Evolutionary conservation across 2,329 filamentous ascomycete species (phyloP).

Genomic region (Pseudopithomyces chartarum): DNA sequence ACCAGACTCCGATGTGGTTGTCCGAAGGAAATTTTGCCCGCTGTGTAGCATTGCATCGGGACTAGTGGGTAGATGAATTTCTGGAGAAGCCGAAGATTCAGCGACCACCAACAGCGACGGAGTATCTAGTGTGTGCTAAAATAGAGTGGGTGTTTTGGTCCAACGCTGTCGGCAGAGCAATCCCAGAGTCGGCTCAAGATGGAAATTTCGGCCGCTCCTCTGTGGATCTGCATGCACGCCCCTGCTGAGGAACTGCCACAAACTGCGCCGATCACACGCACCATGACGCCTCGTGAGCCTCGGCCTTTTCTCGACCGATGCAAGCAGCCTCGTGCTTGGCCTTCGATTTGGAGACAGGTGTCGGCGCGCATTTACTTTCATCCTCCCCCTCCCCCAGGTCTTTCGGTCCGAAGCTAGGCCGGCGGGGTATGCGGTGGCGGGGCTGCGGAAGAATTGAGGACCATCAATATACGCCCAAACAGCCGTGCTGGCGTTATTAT

Average conservation of each 20-base stretch:
- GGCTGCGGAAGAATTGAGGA: conserved; percentile 39
- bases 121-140: conserved; percentile 12
- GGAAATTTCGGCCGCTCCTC: conserved; percentile 38
- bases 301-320: conserved; percentile 1
- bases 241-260: conserved; percentile 5
- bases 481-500: conserved; percentile 9
- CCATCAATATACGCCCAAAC: conserved; percentile 36
- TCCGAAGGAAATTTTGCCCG: conserved; percentile 38
- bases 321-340: not conserved
- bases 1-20: conserved; percentile 11
- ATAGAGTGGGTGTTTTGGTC: conserved; percentile 18
- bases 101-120: not conserved
- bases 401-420: conserved; percentile 26
- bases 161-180: conserved; percentile 9
- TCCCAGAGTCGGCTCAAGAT: conserved; percentile 13
- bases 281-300: conserved; percentile 10
- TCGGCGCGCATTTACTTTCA: conserved; percentile 11
- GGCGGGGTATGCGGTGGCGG: conserved; percentile 33
- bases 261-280: conserved; percentile 10
- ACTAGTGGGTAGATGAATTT: conserved; percentile 20
- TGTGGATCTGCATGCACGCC: not conserved
- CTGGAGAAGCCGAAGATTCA: conserved; percentile 34
- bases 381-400: not conserved
- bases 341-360: not conserved
- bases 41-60: conserved; percentile 5